Percentiles rank a stretch among this genome's conserved stretches.
Evolutionary conservation across 1,284 basidiomycete species (phyloP).

Genomic region (Sutorius eximius): DNA sequence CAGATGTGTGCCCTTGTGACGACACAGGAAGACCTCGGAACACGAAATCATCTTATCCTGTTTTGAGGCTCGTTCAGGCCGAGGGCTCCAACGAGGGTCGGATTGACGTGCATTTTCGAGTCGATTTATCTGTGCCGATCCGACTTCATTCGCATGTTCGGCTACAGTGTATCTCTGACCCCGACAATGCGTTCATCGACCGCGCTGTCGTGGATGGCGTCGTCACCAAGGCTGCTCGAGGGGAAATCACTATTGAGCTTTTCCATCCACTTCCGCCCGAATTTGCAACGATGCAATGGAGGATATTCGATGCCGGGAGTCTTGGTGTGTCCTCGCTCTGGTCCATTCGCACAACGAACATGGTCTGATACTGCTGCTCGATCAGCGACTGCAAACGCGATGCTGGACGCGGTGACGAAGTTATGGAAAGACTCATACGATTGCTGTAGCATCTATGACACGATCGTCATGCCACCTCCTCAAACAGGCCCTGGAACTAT

Average conservation of each 20-base stretch:
- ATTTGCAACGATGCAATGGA: constrained; percentile 57
- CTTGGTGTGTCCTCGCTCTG: constrained; percentile 39
- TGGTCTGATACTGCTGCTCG: background rate
- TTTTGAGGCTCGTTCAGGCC: constrained; percentile 36
- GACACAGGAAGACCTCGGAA: constrained; percentile 50
- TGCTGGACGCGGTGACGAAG: constrained; percentile 58
- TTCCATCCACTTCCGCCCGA: constrained; percentile 61
- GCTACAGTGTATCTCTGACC: constrained; percentile 54
- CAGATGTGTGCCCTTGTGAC: constrained; percentile 63
- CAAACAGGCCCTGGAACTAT: background rate
- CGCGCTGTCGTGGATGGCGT: constrained; percentile 53
- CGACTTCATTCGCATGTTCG: constrained; percentile 64
- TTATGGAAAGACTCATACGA: constrained; percentile 43
- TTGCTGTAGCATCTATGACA: constrained; percentile 51
- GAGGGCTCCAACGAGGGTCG: constrained; percentile 33
- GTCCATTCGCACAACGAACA: background rate
- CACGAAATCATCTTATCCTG: constrained; percentile 41
- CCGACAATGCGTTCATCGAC: constrained; percentile 49
- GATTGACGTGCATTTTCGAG: constrained; percentile 52
- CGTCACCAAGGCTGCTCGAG: constrained; percentile 49
- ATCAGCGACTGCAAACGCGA: constrained; percentile 57
- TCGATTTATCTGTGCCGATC: constrained; percentile 49
- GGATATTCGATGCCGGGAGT: constrained; percentile 60
- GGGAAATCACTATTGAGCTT: constrained; percentile 53
- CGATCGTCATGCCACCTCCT: constrained; percentile 40